These are phyloP conservation scores for Amanita exitialis DNA, from an alignment of 768 basidiomycete genomes.

Conservation along the genomic window DNA sequence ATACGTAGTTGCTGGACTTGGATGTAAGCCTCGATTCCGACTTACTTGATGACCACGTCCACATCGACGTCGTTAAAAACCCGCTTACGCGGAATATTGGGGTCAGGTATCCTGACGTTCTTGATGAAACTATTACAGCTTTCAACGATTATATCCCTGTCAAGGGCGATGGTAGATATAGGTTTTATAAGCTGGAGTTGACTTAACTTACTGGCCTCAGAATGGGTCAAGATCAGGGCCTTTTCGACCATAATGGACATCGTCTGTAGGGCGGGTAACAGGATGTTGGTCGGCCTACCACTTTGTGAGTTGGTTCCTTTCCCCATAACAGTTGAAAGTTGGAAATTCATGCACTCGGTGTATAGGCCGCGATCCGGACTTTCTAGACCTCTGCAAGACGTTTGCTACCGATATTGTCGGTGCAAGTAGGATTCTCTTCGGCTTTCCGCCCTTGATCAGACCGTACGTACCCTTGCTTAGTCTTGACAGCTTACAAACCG, in stretches of 20 bases:
- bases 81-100: constrained; percentile 18
- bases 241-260: constrained; percentile 13
- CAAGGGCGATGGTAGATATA: neutral
- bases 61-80: constrained; percentile 16
- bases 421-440: constrained; percentile 13
- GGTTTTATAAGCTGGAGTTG: too few species aligned
- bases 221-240: constrained; percentile 11
- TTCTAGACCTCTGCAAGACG: constrained; percentile 9
- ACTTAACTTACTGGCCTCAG: neutral
- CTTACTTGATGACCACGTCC: constrained; percentile 14
- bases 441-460: constrained; percentile 16
- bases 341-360: neutral
- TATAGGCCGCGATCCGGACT: constrained; percentile 15
- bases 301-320: constrained; percentile 11
- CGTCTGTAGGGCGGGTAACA: constrained; percentile 12
- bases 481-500: neutral
- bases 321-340: neutral
- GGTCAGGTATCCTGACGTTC: constrained; percentile 15
- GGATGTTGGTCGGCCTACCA: constrained; percentile 17
- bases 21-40: constrained; percentile 23
- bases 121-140: constrained; percentile 14
- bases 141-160: constrained; percentile 12
- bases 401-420: constrained; percentile 10
- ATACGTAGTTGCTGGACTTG: constrained; percentile 17
- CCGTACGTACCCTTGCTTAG: constrained; percentile 8